Base-by-base conservation (phyloP, 179 eudicot species). In the Amaranthus tricolor region DNA sequence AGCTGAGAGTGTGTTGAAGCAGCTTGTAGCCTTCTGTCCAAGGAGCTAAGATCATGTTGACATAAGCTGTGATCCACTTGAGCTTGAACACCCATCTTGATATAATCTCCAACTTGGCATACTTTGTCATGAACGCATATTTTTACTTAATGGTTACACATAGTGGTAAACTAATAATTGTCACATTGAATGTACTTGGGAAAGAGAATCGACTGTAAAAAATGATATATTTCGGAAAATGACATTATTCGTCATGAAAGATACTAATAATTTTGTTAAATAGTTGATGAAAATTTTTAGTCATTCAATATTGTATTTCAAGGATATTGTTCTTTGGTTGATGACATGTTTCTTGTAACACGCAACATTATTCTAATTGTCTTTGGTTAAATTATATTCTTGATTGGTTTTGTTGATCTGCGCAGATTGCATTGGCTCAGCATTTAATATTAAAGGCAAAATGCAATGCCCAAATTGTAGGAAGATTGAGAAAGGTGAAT, bases 401-500 rank as follows among this genome's bases (percentile, higher is more conserved):
- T 21, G 2, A 21, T 71, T 6, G 65, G 56, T 0, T 19, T 54
- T 76, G 70, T 56, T 72, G 68, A 5, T 81, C 52, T 79, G 59
- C 40, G 40, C 94, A 96, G 99, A 96, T 86, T 96, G 99, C 88
- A 96, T 96, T 79, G 99, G 99, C 74, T 96, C 99, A 48, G 99
- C 99, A 24, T 96, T 96, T 78, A 96, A 96, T 75, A 74, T 78
- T 45, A 96, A 91, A 82, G 99, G 99, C 77, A 87, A 85, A 47
- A 96, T 96, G 99, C 97, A 91, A 81, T 96, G 99, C 84, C 99
- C 99, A 56, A 96, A 96, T 79, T 96, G 99, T 80, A 90, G 99
- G 70, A 89, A 96, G 82, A 83, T 90, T 78, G 99, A 96, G 88
- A 93, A 96, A 82, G 99, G 99, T 53, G 98, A 91, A 74, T 96